Conservation (phyloP, 2,329 filamentous ascomycete species). For the Epichloe glyceriae region DNA sequence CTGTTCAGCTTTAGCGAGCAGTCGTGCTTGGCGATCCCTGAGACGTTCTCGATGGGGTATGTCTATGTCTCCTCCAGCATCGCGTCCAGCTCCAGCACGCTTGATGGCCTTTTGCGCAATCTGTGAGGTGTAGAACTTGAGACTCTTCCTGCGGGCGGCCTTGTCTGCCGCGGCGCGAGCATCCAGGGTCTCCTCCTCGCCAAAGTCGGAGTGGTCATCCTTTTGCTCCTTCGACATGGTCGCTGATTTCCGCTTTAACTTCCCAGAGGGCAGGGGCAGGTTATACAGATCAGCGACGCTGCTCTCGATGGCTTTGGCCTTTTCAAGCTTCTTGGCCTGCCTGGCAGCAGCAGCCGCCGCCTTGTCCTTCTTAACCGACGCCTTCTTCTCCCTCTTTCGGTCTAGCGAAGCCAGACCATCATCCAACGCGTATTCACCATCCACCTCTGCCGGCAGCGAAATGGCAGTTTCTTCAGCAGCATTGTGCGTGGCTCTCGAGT, state of each 20-base stretch:
- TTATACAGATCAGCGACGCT: slow-evolving; percentile 56
- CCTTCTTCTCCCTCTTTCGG: slow-evolving; percentile 18
- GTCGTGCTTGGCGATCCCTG: slow-evolving; percentile 69
- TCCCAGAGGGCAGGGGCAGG: slow-evolving; percentile 39
- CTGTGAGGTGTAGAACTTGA: slow-evolving; percentile 97
- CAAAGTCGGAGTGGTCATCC: slow-evolving; percentile 75
- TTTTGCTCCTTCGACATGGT: slow-evolving; percentile 26
- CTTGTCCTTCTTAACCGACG: slow-evolving; percentile 22
- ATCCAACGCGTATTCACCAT: slow-evolving; percentile 10
- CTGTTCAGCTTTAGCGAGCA: slow-evolving; percentile 79
- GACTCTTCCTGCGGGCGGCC: slow-evolving; percentile 74
- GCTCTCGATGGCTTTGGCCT: slow-evolving; percentile 53
- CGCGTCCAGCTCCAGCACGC: slow-evolving; percentile 57
- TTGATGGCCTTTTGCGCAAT: slow-evolving; percentile 91
- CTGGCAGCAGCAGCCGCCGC: slow-evolving; percentile 20
- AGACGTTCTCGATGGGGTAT: slow-evolving; percentile 82
- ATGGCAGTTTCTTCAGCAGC: slow-evolving; percentile 14
- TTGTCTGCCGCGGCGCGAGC: slow-evolving; percentile 75
- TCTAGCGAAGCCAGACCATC: slow-evolving; percentile 8
- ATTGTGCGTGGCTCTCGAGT: slow-evolving; percentile 39
- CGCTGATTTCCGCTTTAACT: slow-evolving; percentile 23
- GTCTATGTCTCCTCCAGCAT: slow-evolving; percentile 68
- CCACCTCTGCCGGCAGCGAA: slow-evolving; percentile 14
- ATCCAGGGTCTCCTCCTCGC: slow-evolving; percentile 73
- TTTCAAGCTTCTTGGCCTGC: slow-evolving; percentile 30